Evolutionary conservation across 2,329 filamentous ascomycete species (phyloP), one percentile per base, ranked within the genome.

Genomic region (Alternaria sp.): DNA sequence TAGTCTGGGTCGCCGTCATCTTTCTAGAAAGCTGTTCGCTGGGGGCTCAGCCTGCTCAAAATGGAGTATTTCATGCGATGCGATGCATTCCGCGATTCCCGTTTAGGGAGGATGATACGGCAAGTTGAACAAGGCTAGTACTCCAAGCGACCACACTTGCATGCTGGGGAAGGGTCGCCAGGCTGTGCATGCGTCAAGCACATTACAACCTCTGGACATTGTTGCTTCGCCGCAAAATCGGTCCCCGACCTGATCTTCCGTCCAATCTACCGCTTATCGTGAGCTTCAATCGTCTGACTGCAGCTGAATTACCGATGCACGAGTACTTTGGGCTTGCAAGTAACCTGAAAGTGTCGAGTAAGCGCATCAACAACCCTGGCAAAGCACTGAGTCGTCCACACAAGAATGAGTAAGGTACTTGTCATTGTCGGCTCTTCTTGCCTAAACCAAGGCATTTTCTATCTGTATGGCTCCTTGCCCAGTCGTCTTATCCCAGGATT

Each of bases 391-490:
- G 28, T 41, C 39, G 24, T 41, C 34, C 57, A 41, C 48, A 49
- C 20, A 18, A 39, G 26, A 24, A 43, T 43, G 39, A 44, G 22
- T 38, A 38, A 26, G 38, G 39, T 46, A 46, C 57, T 58, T 53
- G 26, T 57, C 20, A 26, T 38, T 57, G 53, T 56, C 46, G 46
- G 59, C 41, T 52, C 54, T 49, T 41, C 34, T 51, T 52, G 52
- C 55, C 62, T 70, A 77, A 42, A 71, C 66, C 73, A 89, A 78
- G 51, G 87, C 87, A 77, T 92, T 84, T 59, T 79, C 81, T 67
- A 96, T 87, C 80, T 92, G 88, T 65, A 96, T 78, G 66, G 85
- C 87, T 55, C 91, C 85, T 65, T 80, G 80, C n/a, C 87, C 88
- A 51, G 82, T 85, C 62, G 84, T 81, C 66, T 80, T 81, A 53